Percentiles rank a stretch among this genome's conserved stretches.
Conservation (phyloP, 2,329 filamentous ascomycete species). For the Aureobasidium sp. region DNA sequence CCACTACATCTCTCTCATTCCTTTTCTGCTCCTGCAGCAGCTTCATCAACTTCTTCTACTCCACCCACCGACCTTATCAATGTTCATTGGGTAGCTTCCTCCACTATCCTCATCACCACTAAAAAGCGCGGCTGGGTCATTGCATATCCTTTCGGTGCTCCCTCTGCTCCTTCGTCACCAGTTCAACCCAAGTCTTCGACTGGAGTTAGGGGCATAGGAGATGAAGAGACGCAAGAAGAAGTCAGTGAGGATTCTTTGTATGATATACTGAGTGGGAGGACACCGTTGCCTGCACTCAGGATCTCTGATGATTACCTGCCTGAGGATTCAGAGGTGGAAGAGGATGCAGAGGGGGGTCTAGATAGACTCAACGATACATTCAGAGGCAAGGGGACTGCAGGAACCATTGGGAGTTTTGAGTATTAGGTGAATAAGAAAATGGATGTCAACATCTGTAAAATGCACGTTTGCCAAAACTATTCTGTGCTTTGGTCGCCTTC, state of each 20-base stretch:
- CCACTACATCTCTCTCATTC: conserved; percentile 15
- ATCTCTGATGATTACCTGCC: conserved; percentile 1
- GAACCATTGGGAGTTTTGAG: background rate
- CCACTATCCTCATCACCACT: conserved; percentile 28
- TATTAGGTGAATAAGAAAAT: background rate
- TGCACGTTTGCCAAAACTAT: background rate
- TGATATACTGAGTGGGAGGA: conserved; percentile 40
- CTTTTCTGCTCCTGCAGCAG: conserved; percentile 10
- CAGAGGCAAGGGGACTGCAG: conserved; percentile 23
- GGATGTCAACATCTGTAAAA: background rate
- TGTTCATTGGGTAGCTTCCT: conserved; percentile 19
- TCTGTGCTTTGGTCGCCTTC: background rate
- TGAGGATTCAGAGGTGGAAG: conserved; percentile 21
- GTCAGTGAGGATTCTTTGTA: conserved; percentile 38
- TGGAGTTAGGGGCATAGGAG: background rate
- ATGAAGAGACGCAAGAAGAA: conserved; percentile 22
- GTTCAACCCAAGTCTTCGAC: background rate
- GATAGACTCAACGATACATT: conserved; percentile 37
- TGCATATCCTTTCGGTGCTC: conserved; percentile 32
- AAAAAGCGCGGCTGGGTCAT: conserved; percentile 28
- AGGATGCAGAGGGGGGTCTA: conserved; percentile 18
- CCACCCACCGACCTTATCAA: background rate
- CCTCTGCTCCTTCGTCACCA: conserved; percentile 7
- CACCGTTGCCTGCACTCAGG: conserved; percentile 28
- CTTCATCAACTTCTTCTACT: conserved; percentile 12